Conservation (phyloP, 202 grass and related monocot species). For the Schoenoplectus triqueter region DNA sequence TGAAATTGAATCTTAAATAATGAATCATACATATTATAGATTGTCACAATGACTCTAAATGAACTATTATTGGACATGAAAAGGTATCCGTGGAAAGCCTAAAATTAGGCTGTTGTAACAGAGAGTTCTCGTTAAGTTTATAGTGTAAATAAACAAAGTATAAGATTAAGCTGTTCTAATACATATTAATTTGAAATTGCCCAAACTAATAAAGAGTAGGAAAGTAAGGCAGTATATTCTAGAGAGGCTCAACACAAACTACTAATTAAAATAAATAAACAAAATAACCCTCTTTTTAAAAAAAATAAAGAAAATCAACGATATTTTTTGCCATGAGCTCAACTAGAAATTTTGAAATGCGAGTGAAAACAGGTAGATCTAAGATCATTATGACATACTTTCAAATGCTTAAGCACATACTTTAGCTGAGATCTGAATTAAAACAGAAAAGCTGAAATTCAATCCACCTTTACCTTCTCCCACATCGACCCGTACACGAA, state of each 20-base stretch:
- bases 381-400: slow-evolving; percentile 21
- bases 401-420: not conserved
- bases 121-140: not conserved
- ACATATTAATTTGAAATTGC: not conserved
- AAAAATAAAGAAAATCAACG: not conserved
- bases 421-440: slow-evolving; percentile 36
- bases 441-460: slow-evolving; percentile 19
- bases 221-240: slow-evolving; percentile 4
- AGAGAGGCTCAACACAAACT: not conserved
- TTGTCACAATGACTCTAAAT: not conserved
- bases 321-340: not conserved
- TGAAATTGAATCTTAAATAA: not conserved
- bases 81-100: not conserved
- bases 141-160: not conserved
- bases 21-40: not conserved
- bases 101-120: not conserved
- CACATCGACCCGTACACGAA: slow-evolving; percentile 22
- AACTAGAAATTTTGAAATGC: not conserved
- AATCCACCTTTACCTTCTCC: slow-evolving; percentile 39
- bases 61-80: not conserved
- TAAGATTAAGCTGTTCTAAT: not conserved
- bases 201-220: not conserved
- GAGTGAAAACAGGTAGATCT: slow-evolving; percentile 24
- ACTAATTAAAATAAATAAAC: not conserved
- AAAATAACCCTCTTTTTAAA: not conserved